Evolutionary conservation across 2,329 filamentous ascomycete genomes (phyloP).

Genomic region (Juglanconis juglandina): DNA sequence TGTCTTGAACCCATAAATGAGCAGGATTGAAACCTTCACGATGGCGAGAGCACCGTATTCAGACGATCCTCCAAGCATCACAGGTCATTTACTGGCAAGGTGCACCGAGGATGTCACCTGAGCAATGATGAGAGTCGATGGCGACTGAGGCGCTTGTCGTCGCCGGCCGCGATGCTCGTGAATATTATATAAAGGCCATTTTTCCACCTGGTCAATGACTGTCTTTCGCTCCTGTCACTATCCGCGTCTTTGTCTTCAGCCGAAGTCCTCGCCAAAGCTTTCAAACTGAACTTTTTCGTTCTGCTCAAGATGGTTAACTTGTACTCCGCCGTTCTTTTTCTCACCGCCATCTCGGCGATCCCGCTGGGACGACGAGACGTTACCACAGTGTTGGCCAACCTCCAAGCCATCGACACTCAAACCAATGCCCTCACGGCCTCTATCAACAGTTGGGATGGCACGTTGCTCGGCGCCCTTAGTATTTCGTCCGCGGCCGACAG

Average conservation of each 20-base stretch:
- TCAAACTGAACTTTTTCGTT: neutral
- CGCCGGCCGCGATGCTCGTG: neutral
- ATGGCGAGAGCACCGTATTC: neutral
- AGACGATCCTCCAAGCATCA: neutral
- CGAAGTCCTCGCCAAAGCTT: neutral
- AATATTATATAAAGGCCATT: neutral
- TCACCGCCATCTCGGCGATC: constrained; percentile 5
- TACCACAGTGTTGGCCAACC: neutral
- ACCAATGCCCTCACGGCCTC: constrained; percentile 5
- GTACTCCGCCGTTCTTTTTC: constrained; percentile 1
- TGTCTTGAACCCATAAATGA: neutral
- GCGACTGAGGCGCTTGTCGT: neutral
- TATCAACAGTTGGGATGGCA: constrained; percentile 6
- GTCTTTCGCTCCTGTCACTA: neutral
- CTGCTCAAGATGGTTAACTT: constrained; percentile 7
- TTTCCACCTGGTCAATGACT: neutral
- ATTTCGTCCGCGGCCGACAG: neutral
- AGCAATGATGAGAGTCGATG: neutral
- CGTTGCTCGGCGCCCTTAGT: constrained; percentile 3
- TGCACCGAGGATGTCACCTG: neutral
- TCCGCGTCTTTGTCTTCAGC: neutral
- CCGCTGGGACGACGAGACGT: constrained; percentile 1
- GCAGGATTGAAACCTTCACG: neutral
- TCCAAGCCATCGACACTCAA: constrained; percentile 1
- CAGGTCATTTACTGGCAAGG: neutral